These are phyloP conservation scores for Beauveria medogensis DNA, from an alignment of 2,329 filamentous ascomycete species.

Conservation along the genomic window DNA sequence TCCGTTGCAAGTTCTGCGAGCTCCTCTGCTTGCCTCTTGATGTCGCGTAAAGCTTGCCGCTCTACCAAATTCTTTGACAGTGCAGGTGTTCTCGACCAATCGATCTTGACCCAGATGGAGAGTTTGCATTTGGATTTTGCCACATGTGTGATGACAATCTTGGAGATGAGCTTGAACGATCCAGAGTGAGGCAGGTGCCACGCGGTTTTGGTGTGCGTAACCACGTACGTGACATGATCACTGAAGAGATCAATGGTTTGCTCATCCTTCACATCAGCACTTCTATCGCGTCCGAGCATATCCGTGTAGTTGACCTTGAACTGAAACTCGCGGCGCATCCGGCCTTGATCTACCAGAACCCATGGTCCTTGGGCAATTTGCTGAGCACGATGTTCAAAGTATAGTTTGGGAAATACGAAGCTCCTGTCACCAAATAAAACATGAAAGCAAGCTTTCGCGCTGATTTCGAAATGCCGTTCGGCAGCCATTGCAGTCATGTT, in stretches of 20 bases:
- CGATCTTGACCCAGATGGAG: constrained; percentile 78
- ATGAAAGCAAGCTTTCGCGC: constrained; percentile 90
- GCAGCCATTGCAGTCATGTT: constrained; percentile 69
- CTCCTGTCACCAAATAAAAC: constrained; percentile 95
- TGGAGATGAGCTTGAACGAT: constrained; percentile 75
- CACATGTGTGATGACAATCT: constrained; percentile 88
- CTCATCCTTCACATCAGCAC: constrained; percentile 63
- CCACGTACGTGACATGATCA: constrained; percentile 63
- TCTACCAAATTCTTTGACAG: constrained; percentile 55
- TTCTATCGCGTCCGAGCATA: constrained; percentile 53
- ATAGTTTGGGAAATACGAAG: constrained; percentile 84
- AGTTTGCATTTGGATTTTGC: constrained; percentile 90
- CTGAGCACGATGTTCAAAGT: constrained; percentile 72
- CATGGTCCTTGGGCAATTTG: constrained; percentile 83
- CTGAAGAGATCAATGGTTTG: constrained; percentile 80
- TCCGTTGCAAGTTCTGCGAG: constrained; percentile 69
- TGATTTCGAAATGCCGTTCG: constrained; percentile 80
- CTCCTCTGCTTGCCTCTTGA: constrained; percentile 63
- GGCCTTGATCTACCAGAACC: constrained; percentile 60
- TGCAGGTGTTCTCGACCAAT: constrained; percentile 66
- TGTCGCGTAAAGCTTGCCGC: constrained; percentile 67
- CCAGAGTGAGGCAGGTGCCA: constrained; percentile 82
- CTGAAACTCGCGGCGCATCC: constrained; percentile 69
- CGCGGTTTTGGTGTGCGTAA: constrained; percentile 52
- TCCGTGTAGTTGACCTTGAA: constrained; percentile 66